Percentiles rank a stretch among this genome's conserved stretches.
Evolutionary conservation across 768 basidiomycete species (phyloP).

Genomic region (Panaeolus papilionaceus): DNA sequence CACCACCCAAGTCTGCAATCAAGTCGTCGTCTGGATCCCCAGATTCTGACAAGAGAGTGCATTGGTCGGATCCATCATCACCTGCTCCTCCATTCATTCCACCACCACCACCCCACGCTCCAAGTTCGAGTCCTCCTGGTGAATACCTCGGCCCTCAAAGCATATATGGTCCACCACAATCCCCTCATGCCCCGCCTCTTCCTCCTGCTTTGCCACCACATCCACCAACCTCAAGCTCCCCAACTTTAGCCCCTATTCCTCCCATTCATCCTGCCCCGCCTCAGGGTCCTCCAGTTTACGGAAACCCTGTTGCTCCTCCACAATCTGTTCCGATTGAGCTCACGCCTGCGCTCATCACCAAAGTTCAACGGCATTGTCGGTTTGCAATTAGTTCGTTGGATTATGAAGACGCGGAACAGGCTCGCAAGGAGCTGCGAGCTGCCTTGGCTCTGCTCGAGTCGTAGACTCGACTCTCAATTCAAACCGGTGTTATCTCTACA

Average conservation of each 20-base stretch:
- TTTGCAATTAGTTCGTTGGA: slow-evolving; percentile 96
- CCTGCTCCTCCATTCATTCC: slow-evolving; percentile 42
- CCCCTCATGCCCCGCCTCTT: slow-evolving; percentile 13
- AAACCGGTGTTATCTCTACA: slow-evolving; percentile 9
- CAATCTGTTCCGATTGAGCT: slow-evolving; percentile 49
- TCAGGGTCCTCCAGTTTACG: slow-evolving; percentile 22
- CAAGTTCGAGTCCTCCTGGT: slow-evolving; percentile 25
- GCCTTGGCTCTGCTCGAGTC: slow-evolving; percentile 75
- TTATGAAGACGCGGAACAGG: slow-evolving; percentile 92
- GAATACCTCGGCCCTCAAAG: slow-evolving; percentile 30
- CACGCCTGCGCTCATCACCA: slow-evolving; percentile 68
- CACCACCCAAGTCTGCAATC: slow-evolving; percentile 29
- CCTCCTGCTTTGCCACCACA: slow-evolving; percentile 23
- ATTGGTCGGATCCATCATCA: slow-evolving; percentile 42
- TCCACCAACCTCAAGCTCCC: slow-evolving; percentile 26
- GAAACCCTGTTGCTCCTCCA: slow-evolving; percentile 24
- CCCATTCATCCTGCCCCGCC: slow-evolving; percentile 17
- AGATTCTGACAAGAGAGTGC: slow-evolving; percentile 50
- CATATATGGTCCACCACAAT: slow-evolving; percentile 29
- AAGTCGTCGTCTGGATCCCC: slow-evolving; percentile 35
- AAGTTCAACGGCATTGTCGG: slow-evolving; percentile 89
- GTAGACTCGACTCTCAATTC: slow-evolving; percentile 27
- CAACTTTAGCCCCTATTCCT: slow-evolving; percentile 17
- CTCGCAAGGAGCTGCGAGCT: slow-evolving; percentile 78
- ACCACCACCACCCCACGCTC: slow-evolving; percentile 23